Conservation (phyloP, 1,284 basidiomycete genomes). For the Ceratobasidium sp. region DNA sequence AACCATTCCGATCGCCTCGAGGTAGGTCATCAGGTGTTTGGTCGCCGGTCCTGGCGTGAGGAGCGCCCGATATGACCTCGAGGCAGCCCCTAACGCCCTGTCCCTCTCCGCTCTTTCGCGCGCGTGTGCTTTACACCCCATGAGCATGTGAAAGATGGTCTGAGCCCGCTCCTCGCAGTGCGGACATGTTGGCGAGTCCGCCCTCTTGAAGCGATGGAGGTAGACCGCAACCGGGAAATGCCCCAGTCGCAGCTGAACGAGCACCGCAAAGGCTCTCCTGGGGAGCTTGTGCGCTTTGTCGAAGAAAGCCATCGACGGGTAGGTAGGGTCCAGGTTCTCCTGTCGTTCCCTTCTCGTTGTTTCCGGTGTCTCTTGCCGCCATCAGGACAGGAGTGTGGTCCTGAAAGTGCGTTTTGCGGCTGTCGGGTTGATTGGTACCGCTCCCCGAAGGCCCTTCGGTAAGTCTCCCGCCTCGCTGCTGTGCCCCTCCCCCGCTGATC, state of each 20-base stretch:
- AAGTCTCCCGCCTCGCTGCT: not conserved
- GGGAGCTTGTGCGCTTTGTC: not conserved
- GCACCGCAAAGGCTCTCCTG: not conserved
- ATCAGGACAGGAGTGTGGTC: not conserved
- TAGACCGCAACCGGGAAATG: slow-evolving; percentile 13
- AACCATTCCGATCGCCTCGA: too few relatives aligned
- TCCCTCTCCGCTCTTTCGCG: not conserved
- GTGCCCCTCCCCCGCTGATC: not conserved
- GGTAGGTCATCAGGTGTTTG: too few relatives aligned
- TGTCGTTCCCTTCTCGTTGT: not conserved
- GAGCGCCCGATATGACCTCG: too few relatives aligned
- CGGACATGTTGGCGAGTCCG: slow-evolving; percentile 2
- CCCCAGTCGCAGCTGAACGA: not conserved
- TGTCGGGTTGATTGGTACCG: slow-evolving; percentile 20
- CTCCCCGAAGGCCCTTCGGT: not conserved
- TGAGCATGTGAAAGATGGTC: not conserved
- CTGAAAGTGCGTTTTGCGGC: slow-evolving; percentile 10
- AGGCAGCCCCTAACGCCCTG: not conserved
- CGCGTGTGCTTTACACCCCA: not conserved
- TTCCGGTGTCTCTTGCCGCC: not conserved
- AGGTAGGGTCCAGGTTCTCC: not conserved
- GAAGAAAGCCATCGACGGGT: slow-evolving; percentile 8
- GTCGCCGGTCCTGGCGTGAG: too few relatives aligned
- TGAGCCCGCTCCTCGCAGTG: not conserved
- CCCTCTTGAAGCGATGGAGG: not conserved